Conservation (phyloP, 148 eudicot genomes). For the Vaccinium darrowii region DNA sequence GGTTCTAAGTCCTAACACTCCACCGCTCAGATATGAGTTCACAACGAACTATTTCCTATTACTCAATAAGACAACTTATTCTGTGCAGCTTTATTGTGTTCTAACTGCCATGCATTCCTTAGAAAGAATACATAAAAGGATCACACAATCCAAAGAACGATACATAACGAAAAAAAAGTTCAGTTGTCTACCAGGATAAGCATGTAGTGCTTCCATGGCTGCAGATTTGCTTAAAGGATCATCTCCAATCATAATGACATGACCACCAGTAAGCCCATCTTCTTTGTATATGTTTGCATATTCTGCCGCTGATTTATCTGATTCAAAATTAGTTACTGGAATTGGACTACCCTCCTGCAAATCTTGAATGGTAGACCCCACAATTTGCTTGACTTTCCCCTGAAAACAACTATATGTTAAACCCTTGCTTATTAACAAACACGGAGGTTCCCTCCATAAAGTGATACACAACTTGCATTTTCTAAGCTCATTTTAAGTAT, state of each 20-base stretch:
- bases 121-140: background rate
- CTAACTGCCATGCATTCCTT: background rate
- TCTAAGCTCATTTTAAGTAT: background rate
- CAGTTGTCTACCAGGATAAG: constrained; percentile 64
- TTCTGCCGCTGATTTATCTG: constrained; percentile 78
- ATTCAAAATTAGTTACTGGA: constrained; percentile 74
- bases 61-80: background rate
- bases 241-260: constrained; percentile 88
- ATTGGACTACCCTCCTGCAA: constrained; percentile 43
- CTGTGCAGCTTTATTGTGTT: background rate
- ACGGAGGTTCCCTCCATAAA: background rate
- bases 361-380: constrained; percentile 86
- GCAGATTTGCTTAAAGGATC: constrained; percentile 73
- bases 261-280: constrained; percentile 82
- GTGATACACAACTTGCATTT: background rate
- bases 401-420: constrained; percentile 24
- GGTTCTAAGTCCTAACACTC: background rate
- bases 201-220: constrained; percentile 64
- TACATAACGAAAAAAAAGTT: background rate
- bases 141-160: background rate
- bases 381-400: constrained; percentile 95
- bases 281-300: constrained; percentile 77
- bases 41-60: background rate
- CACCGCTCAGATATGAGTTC: background rate
- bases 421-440: background rate